Evolutionary conservation across 2,329 filamentous ascomycete genomes (phyloP).

Genomic region (Botrytis sinoallii): DNA sequence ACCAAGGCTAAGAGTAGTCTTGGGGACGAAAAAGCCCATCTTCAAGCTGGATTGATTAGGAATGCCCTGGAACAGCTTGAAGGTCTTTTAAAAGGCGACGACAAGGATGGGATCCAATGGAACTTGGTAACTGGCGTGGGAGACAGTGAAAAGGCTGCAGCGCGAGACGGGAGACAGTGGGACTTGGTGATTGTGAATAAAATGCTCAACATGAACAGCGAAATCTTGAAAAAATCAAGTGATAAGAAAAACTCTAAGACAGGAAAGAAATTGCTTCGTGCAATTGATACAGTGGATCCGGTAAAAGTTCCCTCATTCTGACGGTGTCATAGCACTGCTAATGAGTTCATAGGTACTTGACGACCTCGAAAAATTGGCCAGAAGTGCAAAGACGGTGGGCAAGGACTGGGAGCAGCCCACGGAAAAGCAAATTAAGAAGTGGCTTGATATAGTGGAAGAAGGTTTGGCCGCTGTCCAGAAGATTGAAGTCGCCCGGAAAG

Average conservation of each 20-base stretch:
- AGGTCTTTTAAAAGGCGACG: neutral
- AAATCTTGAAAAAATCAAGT: neutral
- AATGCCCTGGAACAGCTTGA: neutral
- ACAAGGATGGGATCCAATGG: neutral
- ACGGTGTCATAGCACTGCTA: neutral
- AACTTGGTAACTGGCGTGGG: neutral
- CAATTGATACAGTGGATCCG: neutral
- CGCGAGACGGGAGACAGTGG: neutral
- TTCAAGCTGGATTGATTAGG: neutral
- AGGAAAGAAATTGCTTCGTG: neutral
- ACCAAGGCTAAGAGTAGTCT: neutral
- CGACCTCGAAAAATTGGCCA: neutral
- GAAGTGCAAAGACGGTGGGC: neutral
- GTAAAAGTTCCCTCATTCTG: fast-evolving
- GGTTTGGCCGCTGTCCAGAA: neutral
- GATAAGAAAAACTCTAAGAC: neutral
- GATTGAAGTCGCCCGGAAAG: neutral
- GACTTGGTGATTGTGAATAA: neutral
- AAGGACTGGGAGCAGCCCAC: neutral
- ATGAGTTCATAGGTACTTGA: neutral
- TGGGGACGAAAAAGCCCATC: neutral
- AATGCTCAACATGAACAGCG: neutral
- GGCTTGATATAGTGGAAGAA: neutral
- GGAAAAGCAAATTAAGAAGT: neutral
- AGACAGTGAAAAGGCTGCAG: neutral